Conservation (phyloP, 768 basidiomycete genomes). For the Termitomyces sp. region DNA sequence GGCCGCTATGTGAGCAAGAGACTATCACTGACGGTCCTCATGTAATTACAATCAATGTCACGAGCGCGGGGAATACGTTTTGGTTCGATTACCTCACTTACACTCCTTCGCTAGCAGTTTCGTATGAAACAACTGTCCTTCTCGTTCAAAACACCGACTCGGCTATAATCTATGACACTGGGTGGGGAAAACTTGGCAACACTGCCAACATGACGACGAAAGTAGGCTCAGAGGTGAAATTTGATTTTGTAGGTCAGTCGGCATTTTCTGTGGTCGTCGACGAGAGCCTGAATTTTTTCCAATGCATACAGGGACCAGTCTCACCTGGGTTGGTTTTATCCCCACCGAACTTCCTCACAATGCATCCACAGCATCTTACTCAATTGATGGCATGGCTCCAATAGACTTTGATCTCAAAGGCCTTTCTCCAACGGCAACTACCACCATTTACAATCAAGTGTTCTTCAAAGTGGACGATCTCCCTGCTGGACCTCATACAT, state of each 20-base stretch:
- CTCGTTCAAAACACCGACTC: slow-evolving; percentile 6
- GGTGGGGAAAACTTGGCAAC: slow-evolving; percentile 1
- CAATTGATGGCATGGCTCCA: neutral
- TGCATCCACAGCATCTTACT: neutral
- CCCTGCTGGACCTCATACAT: slow-evolving; percentile 1
- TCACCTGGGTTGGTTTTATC: slow-evolving; percentile 7
- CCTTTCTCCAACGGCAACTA: neutral
- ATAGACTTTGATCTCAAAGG: neutral
- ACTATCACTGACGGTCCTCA: slow-evolving; percentile 16
- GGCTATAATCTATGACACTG: neutral
- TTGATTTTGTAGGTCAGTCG: slow-evolving; percentile 5
- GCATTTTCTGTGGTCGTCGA: neutral
- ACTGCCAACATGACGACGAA: slow-evolving; percentile 4
- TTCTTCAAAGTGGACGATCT: slow-evolving; percentile 2
- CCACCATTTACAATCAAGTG: slow-evolving; percentile 1
- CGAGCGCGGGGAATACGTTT: slow-evolving; percentile 17
- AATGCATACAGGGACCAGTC: slow-evolving; percentile 1
- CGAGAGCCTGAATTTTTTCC: neutral
- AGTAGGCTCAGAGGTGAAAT: slow-evolving; percentile 1
- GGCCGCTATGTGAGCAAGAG: slow-evolving; percentile 14
- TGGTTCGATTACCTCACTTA: slow-evolving; percentile 24
- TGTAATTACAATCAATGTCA: slow-evolving; percentile 17
- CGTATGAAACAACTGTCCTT: slow-evolving; percentile 1
- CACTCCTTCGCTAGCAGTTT: slow-evolving; percentile 12
- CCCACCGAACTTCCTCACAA: slow-evolving; percentile 1